Conservation (phyloP, 441 rosid genomes). For the Viola pubescens region DNA sequence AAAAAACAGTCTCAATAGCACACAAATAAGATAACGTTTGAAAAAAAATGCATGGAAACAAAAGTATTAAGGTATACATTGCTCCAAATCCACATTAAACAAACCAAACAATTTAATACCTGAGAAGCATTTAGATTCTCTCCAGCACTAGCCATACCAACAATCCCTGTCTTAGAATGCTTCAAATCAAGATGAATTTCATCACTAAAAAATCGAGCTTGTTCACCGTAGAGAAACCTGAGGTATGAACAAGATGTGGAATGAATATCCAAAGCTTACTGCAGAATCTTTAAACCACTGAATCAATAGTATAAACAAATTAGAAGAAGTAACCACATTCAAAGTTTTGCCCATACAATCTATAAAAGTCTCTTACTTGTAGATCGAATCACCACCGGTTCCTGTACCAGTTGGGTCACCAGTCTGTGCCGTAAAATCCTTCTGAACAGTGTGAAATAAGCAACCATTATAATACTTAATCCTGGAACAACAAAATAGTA, state of each 20-base stretch:
- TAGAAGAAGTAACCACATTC: not conserved
- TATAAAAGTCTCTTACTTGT: slow-evolving; percentile 43
- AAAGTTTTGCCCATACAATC: not conserved
- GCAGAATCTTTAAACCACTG: not conserved
- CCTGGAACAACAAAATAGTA: slow-evolving; percentile 28
- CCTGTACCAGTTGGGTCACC: slow-evolving; percentile 91
- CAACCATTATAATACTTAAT: slow-evolving; percentile 85
- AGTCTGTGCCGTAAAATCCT: slow-evolving; percentile 93
- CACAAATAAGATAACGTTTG: not conserved
- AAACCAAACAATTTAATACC: slow-evolving; percentile 32
- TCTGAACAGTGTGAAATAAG: slow-evolving; percentile 79
- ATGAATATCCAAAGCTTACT: not conserved
- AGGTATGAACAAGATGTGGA: slow-evolving; percentile 9
- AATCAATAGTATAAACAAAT: not conserved
- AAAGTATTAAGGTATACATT: not conserved
- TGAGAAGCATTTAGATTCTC: slow-evolving; percentile 98
- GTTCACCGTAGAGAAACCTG: slow-evolving; percentile 84
- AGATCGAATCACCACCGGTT: slow-evolving; percentile 76
- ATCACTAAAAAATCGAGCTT: slow-evolving; percentile 84
- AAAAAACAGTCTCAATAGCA: slow-evolving; percentile 14
- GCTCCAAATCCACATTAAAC: not conserved
- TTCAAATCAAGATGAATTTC: slow-evolving; percentile 87
- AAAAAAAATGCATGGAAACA: no score
- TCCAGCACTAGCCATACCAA: slow-evolving; percentile 97
- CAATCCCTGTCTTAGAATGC: slow-evolving; percentile 78